These are phyloP conservation scores for Wakefieldia striispora DNA, from an alignment of 768 basidiomycete genomes.

Conservation along the genomic window DNA sequence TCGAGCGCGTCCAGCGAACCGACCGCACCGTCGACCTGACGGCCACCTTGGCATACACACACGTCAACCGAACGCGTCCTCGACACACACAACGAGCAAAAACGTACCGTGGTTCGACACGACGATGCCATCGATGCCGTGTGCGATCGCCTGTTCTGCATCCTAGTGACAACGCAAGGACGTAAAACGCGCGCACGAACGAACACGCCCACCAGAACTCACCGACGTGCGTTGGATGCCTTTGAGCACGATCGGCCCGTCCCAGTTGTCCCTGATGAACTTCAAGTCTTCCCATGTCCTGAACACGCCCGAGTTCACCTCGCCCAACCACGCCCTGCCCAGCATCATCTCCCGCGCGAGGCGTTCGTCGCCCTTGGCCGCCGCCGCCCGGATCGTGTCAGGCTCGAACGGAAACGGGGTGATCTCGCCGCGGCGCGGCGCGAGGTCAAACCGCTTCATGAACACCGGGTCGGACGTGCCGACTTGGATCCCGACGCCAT, in stretches of 20 bases:
- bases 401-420: slow-evolving; percentile 61
- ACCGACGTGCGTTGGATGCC: slow-evolving; percentile 69
- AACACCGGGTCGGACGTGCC: slow-evolving; percentile 76
- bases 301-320: slow-evolving; percentile 61
- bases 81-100: not conserved
- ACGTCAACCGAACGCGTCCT: not conserved
- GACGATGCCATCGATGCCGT: slow-evolving; percentile 44
- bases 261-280: slow-evolving; percentile 71
- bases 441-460: slow-evolving; percentile 54
- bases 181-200: too few relatives aligned
- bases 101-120: slow-evolving; percentile 43
- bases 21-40: slow-evolving; percentile 79
- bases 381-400: slow-evolving; percentile 39
- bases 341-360: slow-evolving; percentile 39
- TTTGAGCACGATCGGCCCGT: slow-evolving; percentile 74
- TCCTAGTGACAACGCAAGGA: slow-evolving; percentile 39
- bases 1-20: slow-evolving; percentile 73
- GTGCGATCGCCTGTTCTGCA: slow-evolving; percentile 47
- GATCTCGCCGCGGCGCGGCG: slow-evolving; percentile 39
- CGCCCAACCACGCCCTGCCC: slow-evolving; percentile 61
- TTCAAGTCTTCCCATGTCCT: slow-evolving; percentile 70
- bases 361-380: slow-evolving; percentile 47
- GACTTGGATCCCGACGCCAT: slow-evolving; percentile 65
- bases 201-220: slow-evolving; percentile 8
- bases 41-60: slow-evolving; percentile 47